Conservation (phyloP, 208 protist genomes). For the Leishmania guyanensis region DNA sequence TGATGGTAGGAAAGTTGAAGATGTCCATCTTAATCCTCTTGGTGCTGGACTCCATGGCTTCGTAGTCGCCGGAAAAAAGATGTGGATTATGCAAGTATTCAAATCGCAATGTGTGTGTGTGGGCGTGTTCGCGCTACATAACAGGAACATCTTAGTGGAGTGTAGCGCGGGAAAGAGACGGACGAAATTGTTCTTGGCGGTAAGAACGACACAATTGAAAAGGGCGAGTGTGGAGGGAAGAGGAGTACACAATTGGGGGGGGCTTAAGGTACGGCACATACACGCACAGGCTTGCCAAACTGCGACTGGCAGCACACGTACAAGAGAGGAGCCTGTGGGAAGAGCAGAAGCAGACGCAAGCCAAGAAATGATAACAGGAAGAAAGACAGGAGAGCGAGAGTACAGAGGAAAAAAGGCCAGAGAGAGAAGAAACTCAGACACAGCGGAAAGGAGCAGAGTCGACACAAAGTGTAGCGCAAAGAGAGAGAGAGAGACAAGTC, state of each 20-base stretch:
- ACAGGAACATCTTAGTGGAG: not conserved
- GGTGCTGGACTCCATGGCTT: slow-evolving; percentile 25
- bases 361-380: not conserved
- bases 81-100: not conserved
- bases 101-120: not conserved
- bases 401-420: not conserved
- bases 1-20: slow-evolving; percentile 26
- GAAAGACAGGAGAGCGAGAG: not conserved
- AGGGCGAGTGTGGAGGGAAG: not conserved
- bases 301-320: not conserved
- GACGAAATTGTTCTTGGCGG: not conserved
- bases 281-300: not conserved
- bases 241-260: not conserved
- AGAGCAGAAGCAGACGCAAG: not conserved
- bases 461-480: not conserved
- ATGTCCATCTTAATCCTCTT: slow-evolving; percentile 50
- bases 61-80: not conserved
- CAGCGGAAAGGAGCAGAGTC: not conserved
- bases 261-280: not conserved
- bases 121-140: not conserved
- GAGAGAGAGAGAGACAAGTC: not conserved
- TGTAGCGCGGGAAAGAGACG: not conserved
- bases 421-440: not conserved
- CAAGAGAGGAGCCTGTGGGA: not conserved
- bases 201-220: not conserved